Base-by-base conservation (phyloP, 345 rosid species). In the Lenwebbia sp. region DNA sequence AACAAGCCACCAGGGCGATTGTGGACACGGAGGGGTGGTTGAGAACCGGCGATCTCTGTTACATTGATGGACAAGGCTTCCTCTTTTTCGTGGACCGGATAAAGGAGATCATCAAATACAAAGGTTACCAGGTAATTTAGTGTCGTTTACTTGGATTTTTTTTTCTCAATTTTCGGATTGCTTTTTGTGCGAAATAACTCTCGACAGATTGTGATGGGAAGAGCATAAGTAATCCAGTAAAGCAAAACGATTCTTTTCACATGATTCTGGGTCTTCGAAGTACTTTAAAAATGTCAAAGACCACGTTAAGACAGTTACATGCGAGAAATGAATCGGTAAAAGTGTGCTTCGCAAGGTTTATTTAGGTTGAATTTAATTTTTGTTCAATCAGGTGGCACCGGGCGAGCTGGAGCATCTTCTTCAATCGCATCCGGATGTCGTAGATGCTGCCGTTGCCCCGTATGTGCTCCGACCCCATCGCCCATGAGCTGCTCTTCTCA, bases 41-140 rank as follows among this genome's bases (percentile, higher is more conserved):
- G 52, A 93, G 88, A 88, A 94, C 94, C 0, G 96, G 95, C 33
- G 95, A 92, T 89, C 91, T 92, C 87, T 91, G 96, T 82, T 94
- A 91, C 83, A 92, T 94, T 19, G 92, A 93, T 85, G 75, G 82
- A 7, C 88, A 92, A 55, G 94, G 95, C 7, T 94, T 91, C 91
- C 91, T 94, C 54, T 94, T 92, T 85, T 90, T 89, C 44, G 91
- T 92, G 50, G 96, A 92, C 85, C 90, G 95, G 52, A 86, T 93
- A 5, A 92, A 93, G 91, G 95, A 94, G 88, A 74, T 93, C 49
- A 94, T 94, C 89, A 94, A 93, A 86, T 94, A 86, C 89, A 94
- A 91, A 85, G 95, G 93, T 76, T 94, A 93, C 85, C 95, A 91
- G 96, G 96, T 94, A 85, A 26, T 78, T 78, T 52, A 41, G 33